Percentiles rank a stretch among this genome's conserved stretches.
phyloP scores from a whole-genome alignment of 345 rosid species.

The Populus nigra region DNA sequence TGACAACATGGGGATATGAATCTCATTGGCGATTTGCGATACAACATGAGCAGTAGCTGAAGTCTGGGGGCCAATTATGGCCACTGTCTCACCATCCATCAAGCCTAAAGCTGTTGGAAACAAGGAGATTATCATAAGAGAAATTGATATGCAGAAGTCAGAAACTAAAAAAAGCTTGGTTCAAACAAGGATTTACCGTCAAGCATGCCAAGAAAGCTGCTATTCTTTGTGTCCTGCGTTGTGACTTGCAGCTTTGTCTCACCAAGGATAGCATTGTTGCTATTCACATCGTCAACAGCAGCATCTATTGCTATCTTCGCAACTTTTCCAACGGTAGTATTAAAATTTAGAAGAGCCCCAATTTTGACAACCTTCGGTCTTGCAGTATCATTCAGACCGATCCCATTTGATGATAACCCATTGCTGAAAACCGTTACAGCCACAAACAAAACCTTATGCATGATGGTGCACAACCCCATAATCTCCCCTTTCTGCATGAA shows the following conservation, averaged over 20 bases:
- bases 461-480: too few species aligned
- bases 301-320: conserved; percentile 61
- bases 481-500: too few species aligned
- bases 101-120: background rate
- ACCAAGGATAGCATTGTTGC: conserved; percentile 40
- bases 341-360: conserved; percentile 57
- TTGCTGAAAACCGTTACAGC: too few species aligned
- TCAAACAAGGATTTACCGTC: conserved; percentile 35
- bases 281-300: conserved; percentile 57
- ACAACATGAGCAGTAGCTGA: conserved; percentile 17
- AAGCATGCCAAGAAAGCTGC: conserved; percentile 56
- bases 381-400: too few species aligned
- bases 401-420: too few species aligned
- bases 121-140: too few species aligned
- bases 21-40: conserved; percentile 12
- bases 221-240: conserved; percentile 46
- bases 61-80: conserved; percentile 19
- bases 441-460: too few species aligned
- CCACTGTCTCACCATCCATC: conserved; percentile 5
- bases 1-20: conserved; percentile 21
- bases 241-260: conserved; percentile 42
- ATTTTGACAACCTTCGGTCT: conserved; percentile 47
- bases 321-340: conserved; percentile 65
- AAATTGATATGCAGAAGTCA: too few species aligned
- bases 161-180: too few species aligned